Evolutionary conservation across 805 yeast species (phyloP), one percentile per base, ranked within the genome.

Genomic region (Metschnikowia sp.): DNA sequence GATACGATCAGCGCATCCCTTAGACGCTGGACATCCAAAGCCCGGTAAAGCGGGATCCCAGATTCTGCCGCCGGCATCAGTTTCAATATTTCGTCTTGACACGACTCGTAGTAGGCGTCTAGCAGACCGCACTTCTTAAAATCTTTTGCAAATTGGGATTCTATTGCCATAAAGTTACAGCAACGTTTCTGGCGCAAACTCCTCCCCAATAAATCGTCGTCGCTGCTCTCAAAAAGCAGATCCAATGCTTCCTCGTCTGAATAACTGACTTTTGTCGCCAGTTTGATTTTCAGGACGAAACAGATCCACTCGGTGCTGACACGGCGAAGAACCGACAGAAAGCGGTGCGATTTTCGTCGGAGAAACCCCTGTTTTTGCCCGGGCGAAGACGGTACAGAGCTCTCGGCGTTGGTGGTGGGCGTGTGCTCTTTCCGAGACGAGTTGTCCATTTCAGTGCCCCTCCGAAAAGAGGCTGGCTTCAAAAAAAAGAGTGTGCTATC

Each of bases 201-300:
- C 39, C 54, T 50, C 22, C 62, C 75, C 52, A 62, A 60, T 19
- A 60, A 63, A 56, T 60, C 76, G 37, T 45, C 62, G 56, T 55
- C 77, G 53, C 50, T 67, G 49, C 54, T 71, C 8, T 72, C 72
- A 57, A 82, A 82, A 10, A 82, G 62, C 36, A 77, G 80, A 42
- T 73, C 76, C 0, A 76, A 68, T 1, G 70, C 65, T 52, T 79
- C 82, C 65, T 78, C 81, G 4, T 76, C 69, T 15, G 71, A 67
- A 36, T 78, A 68, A 2, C 71, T 72, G 18, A 74, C 79, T 53
- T 80, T 82, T 2, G 83, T 73, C 0, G 80, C 50, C 8, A 70
- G 58, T 47, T 69, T 69, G 26, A 81, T 37, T 51, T 60, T 62
- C 46, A 51, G 60, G 47, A 50, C 63, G 50, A 57, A 72, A 52